A percentile compares a stretch with the other conserved stretches of the same genome.
phyloP scores from a whole-genome alignment of 257 asterid genomes.

The Fraxinus americana region DNA sequence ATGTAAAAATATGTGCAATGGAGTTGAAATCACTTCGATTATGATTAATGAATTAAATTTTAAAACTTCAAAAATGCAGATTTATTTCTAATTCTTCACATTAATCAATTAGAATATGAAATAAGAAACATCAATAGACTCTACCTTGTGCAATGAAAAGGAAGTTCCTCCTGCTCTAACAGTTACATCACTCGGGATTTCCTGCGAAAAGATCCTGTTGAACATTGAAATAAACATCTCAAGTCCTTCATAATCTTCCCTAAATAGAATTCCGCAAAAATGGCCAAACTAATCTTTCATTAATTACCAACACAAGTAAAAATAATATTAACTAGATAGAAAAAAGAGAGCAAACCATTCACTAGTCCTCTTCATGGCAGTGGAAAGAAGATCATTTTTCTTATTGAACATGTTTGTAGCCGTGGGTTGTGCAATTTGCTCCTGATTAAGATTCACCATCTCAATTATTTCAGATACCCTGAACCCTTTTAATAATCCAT shows the following conservation, averaged over 20 bases:
- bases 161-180: slow-evolving; percentile 68
- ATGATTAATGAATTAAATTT: background rate
- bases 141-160: slow-evolving; percentile 83
- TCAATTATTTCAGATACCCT: slow-evolving; percentile 18
- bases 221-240: slow-evolving; percentile 16
- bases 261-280: background rate
- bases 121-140: background rate
- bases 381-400: slow-evolving; percentile 67
- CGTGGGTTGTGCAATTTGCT: slow-evolving; percentile 23
- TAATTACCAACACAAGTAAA: background rate
- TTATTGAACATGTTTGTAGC: slow-evolving; percentile 47
- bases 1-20: background rate
- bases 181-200: slow-evolving; percentile 75
- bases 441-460: slow-evolving; percentile 37
- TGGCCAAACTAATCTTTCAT: background rate
- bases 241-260: background rate
- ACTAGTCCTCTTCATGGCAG: slow-evolving; percentile 84
- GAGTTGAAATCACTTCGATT: background rate
- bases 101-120: background rate
- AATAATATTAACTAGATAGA: background rate
- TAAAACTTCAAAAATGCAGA: background rate
- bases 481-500: slow-evolving; percentile 11
- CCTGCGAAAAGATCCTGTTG: slow-evolving; percentile 85
- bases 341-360: slow-evolving; percentile 60
- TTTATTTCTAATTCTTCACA: background rate